A percentile compares a stretch with the other conserved stretches of the same genome.
phyloP scores from a whole-genome alignment of 2,329 filamentous ascomycete species.

The Achaetomium macrosporum region DNA sequence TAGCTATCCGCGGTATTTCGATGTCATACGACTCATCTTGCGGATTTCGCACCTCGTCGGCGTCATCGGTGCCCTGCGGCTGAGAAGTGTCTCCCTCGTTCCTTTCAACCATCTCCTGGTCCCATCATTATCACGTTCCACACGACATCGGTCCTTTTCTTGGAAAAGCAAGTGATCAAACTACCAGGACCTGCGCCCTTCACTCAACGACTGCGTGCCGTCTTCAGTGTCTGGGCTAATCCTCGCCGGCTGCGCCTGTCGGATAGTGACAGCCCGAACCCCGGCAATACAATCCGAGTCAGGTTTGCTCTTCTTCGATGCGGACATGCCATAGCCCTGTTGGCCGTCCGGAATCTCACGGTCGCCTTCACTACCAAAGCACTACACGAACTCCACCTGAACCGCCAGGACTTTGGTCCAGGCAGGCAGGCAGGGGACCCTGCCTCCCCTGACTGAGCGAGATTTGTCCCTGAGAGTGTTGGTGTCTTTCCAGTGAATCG shows the following conservation, averaged over 20 bases:
- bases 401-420: background rate
- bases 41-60: background rate
- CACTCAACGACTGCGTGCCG: background rate
- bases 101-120: background rate
- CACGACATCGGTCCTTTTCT: background rate
- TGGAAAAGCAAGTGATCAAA: background rate
- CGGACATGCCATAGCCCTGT: background rate
- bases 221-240: background rate
- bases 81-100: background rate
- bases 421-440: background rate
- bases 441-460: background rate
- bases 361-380: background rate
- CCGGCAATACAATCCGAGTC: background rate
- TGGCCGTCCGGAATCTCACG: background rate
- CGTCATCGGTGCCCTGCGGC: background rate
- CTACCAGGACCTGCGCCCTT: background rate
- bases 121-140: background rate
- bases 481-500: constrained; percentile 13
- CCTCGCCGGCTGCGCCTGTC: background rate
- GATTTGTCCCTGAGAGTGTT: background rate
- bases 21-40: background rate
- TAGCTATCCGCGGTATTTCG: background rate
- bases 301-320: background rate
- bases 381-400: background rate
- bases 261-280: background rate